Evolutionary conservation across 352 stramenopile genomes (phyloP).

Genomic region (Pilasporangium apinafurcum): DNA sequence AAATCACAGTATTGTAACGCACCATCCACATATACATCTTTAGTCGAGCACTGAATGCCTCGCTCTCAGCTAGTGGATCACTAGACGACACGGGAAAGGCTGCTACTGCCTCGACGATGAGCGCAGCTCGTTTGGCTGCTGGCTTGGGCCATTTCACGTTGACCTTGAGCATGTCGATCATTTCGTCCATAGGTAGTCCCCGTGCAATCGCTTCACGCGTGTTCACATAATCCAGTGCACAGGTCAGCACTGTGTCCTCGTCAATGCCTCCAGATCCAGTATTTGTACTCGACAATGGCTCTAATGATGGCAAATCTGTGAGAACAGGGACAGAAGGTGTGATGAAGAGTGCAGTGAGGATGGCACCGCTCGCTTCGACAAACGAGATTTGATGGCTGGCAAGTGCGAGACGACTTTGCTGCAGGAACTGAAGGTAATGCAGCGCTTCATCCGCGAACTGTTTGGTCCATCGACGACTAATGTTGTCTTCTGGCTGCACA

Average conservation of each 20-base stretch:
- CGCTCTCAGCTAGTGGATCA: background rate
- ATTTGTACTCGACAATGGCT: constrained; percentile 3
- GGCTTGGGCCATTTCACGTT: constrained; percentile 75
- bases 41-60: constrained; percentile 20
- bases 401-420: constrained; percentile 30
- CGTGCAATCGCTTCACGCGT: constrained; percentile 14
- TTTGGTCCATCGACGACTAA: constrained; percentile 25
- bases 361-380: constrained; percentile 41
- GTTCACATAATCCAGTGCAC: constrained; percentile 23
- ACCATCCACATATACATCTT: constrained; percentile 67
- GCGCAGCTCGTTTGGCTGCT: constrained; percentile 51
- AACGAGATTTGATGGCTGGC: constrained; percentile 46
- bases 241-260: constrained; percentile 28
- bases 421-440: constrained; percentile 36
- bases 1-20: constrained; percentile 50
- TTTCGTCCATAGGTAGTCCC: constrained; percentile 23
- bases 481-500: background rate
- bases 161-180: constrained; percentile 68
- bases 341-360: constrained; percentile 49
- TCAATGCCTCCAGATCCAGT: no score
- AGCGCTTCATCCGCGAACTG: constrained; percentile 16
- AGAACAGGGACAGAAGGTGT: no score
- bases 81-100: constrained; percentile 41
- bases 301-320: background rate
- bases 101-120: constrained; percentile 54